These are phyloP conservation scores for Myxozyma udenii DNA, from an alignment of 805 yeast species.

Conservation along the genomic window DNA sequence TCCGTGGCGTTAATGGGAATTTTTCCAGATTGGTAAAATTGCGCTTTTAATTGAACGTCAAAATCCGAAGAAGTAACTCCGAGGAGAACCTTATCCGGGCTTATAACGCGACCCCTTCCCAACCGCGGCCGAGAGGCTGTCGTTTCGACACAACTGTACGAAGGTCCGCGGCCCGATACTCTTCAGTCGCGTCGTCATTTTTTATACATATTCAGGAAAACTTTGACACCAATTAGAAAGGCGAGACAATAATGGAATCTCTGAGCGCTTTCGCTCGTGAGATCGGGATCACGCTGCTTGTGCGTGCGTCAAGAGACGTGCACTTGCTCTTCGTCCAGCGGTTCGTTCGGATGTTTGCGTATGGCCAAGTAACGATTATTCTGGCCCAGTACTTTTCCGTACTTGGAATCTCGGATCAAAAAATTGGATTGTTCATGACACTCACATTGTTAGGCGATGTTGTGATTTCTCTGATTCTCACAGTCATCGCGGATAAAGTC, in stretches of 20 bases:
- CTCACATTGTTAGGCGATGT: conserved; percentile 52
- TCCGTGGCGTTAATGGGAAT: too few relatives aligned
- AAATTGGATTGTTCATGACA: conserved; percentile 51
- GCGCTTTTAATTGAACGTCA: too few relatives aligned
- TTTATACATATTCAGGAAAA: too few relatives aligned
- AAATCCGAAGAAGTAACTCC: too few relatives aligned
- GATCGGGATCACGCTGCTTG: conserved; percentile 17
- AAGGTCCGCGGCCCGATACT: too few relatives aligned
- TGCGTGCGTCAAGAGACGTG: conserved; percentile 22
- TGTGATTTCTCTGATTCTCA: conserved; percentile 46
- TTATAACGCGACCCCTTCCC: too few relatives aligned
- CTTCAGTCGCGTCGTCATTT: too few relatives aligned
- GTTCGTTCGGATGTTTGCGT: conserved; percentile 40
- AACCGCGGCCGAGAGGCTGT: too few relatives aligned
- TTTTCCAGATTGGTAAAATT: too few relatives aligned
- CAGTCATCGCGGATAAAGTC: conserved; percentile 47
- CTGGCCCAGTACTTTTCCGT: conserved; percentile 47
- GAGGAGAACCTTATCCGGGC: too few relatives aligned
- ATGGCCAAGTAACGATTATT: conserved; percentile 41
- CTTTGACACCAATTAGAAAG: background rate
- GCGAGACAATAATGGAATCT: background rate
- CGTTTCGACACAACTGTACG: too few relatives aligned
- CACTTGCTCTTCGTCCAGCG: conserved; percentile 35
- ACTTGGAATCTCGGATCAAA: conserved; percentile 43
- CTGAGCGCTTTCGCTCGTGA: conserved; percentile 3